Percentiles rank a stretch among this genome's conserved stretches.
These are phyloP conservation scores for Amesomyces nigricolor DNA, from an alignment of 2,329 filamentous ascomycete genomes.

Conservation along the genomic window DNA sequence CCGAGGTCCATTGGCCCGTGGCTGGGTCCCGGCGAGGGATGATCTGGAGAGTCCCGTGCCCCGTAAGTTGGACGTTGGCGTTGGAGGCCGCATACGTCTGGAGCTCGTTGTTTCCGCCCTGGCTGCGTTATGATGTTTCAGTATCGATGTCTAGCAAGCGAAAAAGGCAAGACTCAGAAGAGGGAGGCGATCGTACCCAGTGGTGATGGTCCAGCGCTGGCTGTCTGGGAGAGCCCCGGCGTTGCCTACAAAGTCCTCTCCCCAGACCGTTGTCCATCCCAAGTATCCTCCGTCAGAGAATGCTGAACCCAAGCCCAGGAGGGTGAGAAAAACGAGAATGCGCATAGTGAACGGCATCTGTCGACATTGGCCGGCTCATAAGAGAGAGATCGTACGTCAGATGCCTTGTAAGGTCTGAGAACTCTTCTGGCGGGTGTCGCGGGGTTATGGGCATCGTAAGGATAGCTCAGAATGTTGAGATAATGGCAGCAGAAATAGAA, in stretches of 20 bases:
- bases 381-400: too few relatives aligned
- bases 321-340: conserved; percentile 26
- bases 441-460: too few relatives aligned
- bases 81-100: conserved; percentile 44
- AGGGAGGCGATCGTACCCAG: conserved; percentile 16
- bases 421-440: too few relatives aligned
- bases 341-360: too few relatives aligned
- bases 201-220: conserved; percentile 39
- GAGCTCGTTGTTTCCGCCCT: conserved; percentile 42
- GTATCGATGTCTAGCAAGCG: too few relatives aligned
- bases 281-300: conserved; percentile 35
- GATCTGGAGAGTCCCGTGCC: conserved; percentile 46
- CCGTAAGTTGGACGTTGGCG: conserved; percentile 46
- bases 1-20: conserved; percentile 46
- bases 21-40: conserved; percentile 38
- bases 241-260: conserved; percentile 39
- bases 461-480: too few relatives aligned
- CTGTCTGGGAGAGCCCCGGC: conserved; percentile 32
- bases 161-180: neutral
- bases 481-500: too few relatives aligned
- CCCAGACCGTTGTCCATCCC: conserved; percentile 38
- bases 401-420: too few relatives aligned
- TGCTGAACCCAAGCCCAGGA: conserved; percentile 33
- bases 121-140: too few relatives aligned
- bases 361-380: too few relatives aligned